phyloP scores from a whole-genome alignment of 2,329 filamentous ascomycete genomes.

The Thermomyces lanuginosus region DNA sequence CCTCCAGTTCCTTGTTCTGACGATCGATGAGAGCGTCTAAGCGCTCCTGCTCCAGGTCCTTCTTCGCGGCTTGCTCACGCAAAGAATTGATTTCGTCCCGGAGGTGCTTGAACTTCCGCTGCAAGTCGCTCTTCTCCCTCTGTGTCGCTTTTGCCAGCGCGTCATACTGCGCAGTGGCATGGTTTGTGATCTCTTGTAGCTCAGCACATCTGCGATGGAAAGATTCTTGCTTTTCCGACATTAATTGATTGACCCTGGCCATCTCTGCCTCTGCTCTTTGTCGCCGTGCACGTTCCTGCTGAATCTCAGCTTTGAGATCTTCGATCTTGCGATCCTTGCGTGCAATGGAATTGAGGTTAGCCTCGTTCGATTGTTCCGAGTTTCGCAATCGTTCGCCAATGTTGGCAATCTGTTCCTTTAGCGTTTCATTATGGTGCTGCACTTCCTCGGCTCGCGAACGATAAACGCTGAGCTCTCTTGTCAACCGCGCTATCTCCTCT shows the following conservation, averaged over 20 bases:
- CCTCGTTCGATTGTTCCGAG: constrained; percentile 31
- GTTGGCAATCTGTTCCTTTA: constrained; percentile 29
- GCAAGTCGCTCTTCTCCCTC: constrained; percentile 26
- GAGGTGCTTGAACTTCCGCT: constrained; percentile 22
- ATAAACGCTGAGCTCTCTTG: constrained; percentile 30
- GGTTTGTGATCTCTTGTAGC: constrained; percentile 23
- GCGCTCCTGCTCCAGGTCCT: constrained; percentile 22
- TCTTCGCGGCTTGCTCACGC: constrained; percentile 20
- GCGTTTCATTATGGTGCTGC: constrained; percentile 30
- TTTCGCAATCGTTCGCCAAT: constrained; percentile 31
- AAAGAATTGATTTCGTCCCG: constrained; percentile 19
- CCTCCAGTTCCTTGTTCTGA: constrained; percentile 29
- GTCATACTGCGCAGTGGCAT: constrained; percentile 28
- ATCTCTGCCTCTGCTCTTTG: constrained; percentile 26
- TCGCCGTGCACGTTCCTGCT: constrained; percentile 27
- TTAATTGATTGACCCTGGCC: constrained; percentile 19
- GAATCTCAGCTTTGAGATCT: constrained; percentile 26
- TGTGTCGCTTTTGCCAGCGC: constrained; percentile 24
- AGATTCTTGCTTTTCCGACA: constrained; percentile 24
- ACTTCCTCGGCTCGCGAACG: constrained; percentile 31
- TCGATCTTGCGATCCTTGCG: constrained; percentile 34
- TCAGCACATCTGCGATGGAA: constrained; percentile 24
- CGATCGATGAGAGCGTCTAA: constrained; percentile 31
- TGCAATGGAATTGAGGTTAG: constrained; percentile 29
- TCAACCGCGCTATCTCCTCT: constrained; percentile 34